Evolutionary conservation across 345 rosid genomes (phyloP).

Genomic region (Boechera retrofracta): DNA sequence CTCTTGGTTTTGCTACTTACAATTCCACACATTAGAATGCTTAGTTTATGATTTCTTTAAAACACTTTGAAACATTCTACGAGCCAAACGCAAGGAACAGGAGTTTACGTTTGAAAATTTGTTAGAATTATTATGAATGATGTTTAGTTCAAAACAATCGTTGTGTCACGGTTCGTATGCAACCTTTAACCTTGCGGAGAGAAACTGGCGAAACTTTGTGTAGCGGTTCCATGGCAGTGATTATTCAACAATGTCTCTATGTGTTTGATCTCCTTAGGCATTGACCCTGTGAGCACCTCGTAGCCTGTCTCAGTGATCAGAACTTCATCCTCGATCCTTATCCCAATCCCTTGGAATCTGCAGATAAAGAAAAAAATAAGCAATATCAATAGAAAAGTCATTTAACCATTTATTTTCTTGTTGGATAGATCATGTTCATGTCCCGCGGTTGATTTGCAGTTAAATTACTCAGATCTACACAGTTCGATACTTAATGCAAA

Average conservation of each 20-base stretch:
- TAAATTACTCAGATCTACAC: slow-evolving; percentile 11
- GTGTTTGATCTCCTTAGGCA: slow-evolving; percentile 92
- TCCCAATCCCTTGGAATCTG: slow-evolving; percentile 84
- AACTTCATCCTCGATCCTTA: slow-evolving; percentile 97
- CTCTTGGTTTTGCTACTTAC: slow-evolving; percentile 4
- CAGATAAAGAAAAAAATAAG: not conserved
- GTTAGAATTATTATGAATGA: not conserved
- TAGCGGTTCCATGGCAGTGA: slow-evolving; percentile 44
- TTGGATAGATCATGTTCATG: slow-evolving; percentile 4
- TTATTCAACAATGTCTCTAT: slow-evolving; percentile 72
- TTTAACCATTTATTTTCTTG: not conserved
- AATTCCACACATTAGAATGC: not conserved
- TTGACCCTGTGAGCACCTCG: slow-evolving; percentile 95
- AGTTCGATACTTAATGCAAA: not conserved
- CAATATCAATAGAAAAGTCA: not conserved
- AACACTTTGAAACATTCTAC: not conserved
- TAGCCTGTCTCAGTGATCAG: slow-evolving; percentile 87
- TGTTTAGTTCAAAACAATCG: slow-evolving; percentile 10
- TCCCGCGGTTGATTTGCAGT: slow-evolving; percentile 21
- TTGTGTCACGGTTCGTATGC: not conserved
- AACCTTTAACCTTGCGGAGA: slow-evolving; percentile 5
- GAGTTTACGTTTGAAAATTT: not conserved
- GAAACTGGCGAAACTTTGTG: slow-evolving; percentile 23
- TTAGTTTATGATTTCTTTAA: not conserved
- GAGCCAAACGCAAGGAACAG: not conserved